These are phyloP conservation scores for Aureobasidium pullulans DNA, from an alignment of 2,329 filamentous ascomycete species.

Conservation along the genomic window DNA sequence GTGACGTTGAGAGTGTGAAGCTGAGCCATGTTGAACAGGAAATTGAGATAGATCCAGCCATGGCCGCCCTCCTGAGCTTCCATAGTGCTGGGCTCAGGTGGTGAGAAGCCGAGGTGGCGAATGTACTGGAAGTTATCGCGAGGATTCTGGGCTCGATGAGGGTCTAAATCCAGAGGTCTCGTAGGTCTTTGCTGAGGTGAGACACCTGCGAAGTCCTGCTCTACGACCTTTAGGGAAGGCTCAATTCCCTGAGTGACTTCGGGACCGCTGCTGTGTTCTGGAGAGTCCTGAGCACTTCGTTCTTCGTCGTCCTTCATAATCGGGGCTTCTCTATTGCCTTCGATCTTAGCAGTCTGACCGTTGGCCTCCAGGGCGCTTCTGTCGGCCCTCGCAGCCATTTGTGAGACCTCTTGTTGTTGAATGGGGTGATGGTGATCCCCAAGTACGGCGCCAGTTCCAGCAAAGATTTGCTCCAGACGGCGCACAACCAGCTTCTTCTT, in stretches of 20 bases:
- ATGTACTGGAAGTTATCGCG: conserved; percentile 75
- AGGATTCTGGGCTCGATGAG: conserved; percentile 66
- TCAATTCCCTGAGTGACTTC: background rate
- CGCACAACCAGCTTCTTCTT: conserved; percentile 72
- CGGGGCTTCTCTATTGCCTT: conserved; percentile 40
- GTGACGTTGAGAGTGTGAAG: conserved; percentile 81
- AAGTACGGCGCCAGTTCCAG: conserved; percentile 51
- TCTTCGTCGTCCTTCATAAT: conserved; percentile 33
- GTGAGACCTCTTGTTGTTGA: conserved; percentile 52
- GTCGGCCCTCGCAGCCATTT: conserved; percentile 45
- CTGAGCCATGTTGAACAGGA: conserved; percentile 75
- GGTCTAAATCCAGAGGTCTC: conserved; percentile 67
- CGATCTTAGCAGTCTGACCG: conserved; percentile 28
- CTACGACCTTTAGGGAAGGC: conserved; percentile 8
- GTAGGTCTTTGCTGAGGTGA: conserved; percentile 59
- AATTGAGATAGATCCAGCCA: conserved; percentile 76
- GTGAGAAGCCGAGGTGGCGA: conserved; percentile 62
- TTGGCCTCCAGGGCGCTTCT: conserved; percentile 33
- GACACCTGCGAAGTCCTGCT: conserved; percentile 16
- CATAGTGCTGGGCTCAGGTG: conserved; percentile 46
- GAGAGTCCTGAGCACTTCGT: conserved; percentile 16
- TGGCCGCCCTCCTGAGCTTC: conserved; percentile 56
- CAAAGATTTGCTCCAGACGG: conserved; percentile 73
- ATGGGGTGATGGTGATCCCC: conserved; percentile 42
- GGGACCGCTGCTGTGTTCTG: background rate